Evolutionary conservation across 2,329 filamentous ascomycete species (phyloP).

Genomic region (Nemania abortiva): DNA sequence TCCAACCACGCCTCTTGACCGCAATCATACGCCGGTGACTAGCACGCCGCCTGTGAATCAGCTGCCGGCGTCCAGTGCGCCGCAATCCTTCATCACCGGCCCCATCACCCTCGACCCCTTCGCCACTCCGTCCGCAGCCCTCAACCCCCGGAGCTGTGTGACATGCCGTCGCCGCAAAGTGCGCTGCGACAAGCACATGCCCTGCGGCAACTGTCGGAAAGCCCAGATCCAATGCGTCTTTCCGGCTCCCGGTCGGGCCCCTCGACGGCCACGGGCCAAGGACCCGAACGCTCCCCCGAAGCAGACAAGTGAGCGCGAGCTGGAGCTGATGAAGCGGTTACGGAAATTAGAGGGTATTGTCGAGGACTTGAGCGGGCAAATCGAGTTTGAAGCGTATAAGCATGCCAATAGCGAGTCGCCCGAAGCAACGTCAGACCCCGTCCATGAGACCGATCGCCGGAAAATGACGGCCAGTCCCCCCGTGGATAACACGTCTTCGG

Average conservation of each 20-base stretch:
- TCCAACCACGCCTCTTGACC: conserved; percentile 23
- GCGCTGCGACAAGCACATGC: conserved; percentile 82
- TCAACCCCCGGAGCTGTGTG: conserved; percentile 59
- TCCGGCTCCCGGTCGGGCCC: conserved; percentile 78
- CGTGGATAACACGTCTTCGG: conserved; percentile 39
- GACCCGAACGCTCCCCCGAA: conserved; percentile 72
- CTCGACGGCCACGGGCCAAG: conserved; percentile 73
- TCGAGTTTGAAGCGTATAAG: conserved; percentile 65
- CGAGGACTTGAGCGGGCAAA: conserved; percentile 74
- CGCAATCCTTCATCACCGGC: conserved; percentile 43
- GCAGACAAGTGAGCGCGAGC: conserved; percentile 71
- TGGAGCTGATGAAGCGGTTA: conserved; percentile 78
- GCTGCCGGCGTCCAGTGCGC: conserved; percentile 14
- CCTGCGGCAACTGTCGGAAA: conserved; percentile 79
- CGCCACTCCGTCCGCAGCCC: conserved; percentile 47
- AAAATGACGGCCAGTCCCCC: conserved; percentile 40
- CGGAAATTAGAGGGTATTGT: conserved; percentile 82
- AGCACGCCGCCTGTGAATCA: conserved; percentile 19
- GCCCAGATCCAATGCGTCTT: conserved; percentile 79
- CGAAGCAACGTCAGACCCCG: conserved; percentile 50
- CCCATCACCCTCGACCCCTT: conserved; percentile 51
- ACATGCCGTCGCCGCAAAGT: conserved; percentile 71
- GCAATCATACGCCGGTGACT: conserved; percentile 5
- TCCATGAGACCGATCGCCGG: conserved; percentile 43
- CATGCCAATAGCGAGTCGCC: conserved; percentile 56